A percentile compares a stretch with the other conserved stretches of the same genome.
These are phyloP conservation scores for Astrocystis sublimbata DNA, from an alignment of 495 filamentous ascomycete genomes.

Conservation along the genomic window DNA sequence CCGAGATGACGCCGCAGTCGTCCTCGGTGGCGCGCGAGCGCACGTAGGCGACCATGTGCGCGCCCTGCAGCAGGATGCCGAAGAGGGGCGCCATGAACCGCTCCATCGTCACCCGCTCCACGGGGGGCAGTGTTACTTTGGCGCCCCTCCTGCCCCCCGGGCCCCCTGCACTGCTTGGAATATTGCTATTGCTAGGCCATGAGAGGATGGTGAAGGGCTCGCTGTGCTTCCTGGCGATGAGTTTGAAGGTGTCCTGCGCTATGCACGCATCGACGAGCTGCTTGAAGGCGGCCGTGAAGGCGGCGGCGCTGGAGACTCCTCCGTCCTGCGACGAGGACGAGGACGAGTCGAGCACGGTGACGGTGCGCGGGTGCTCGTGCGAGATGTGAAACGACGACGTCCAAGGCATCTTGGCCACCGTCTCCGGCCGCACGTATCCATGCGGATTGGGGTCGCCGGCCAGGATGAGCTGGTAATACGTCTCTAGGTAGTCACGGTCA, in stretches of 20 bases:
- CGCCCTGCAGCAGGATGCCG: conserved; percentile 51
- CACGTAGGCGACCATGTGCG: conserved; percentile 53
- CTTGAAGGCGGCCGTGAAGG: conserved; percentile 36
- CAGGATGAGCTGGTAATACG: conserved; percentile 37
- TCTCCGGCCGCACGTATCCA: conserved; percentile 44
- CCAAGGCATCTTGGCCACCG: conserved; percentile 50
- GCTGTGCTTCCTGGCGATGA: conserved; percentile 43
- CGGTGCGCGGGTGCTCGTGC: conserved; percentile 30
- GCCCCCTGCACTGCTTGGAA: conserved; percentile 32
- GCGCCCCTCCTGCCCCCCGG: background rate
- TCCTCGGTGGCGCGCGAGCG: conserved; percentile 21
- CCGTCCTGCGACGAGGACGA: too few relatives aligned
- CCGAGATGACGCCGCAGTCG: conserved; percentile 26
- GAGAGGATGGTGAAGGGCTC: conserved; percentile 47
- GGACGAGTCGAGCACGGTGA: conserved; percentile 37
- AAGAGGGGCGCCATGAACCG: conserved; percentile 51
- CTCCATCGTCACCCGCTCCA: conserved; percentile 40
- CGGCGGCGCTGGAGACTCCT: conserved; percentile 19
- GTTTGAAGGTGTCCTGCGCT: conserved; percentile 37
- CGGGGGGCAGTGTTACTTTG: too few relatives aligned
- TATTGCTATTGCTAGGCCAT: too few relatives aligned
- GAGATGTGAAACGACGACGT: conserved; percentile 38
- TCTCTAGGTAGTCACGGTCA: conserved; percentile 20
- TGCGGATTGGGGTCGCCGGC: conserved; percentile 40
- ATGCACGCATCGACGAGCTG: conserved; percentile 40